Evolutionary conservation across 257 asterid species (phyloP).

Genomic region (Gentiana macrophylla): DNA sequence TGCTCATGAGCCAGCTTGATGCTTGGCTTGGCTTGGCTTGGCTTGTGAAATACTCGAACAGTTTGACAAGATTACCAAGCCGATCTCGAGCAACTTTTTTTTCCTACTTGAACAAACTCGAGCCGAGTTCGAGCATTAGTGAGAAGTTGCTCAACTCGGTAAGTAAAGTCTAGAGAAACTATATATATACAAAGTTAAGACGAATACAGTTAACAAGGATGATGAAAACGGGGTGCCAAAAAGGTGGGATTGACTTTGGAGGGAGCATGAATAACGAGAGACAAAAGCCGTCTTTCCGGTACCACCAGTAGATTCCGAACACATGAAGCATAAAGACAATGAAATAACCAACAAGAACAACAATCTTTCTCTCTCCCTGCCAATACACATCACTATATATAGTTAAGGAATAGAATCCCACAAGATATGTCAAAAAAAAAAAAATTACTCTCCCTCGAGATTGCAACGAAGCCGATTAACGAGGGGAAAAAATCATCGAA

Average conservation of each 20-base stretch:
- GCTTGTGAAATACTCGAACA: no score
- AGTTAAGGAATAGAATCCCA: not conserved
- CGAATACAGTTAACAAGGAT: conserved; percentile 64
- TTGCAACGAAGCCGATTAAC: not conserved
- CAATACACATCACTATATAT: conserved; percentile 14
- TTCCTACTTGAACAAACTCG: no score
- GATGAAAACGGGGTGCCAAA: conserved; percentile 79
- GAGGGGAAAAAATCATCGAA: conserved; percentile 8
- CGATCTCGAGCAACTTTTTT: no score
- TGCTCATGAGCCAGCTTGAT: no score
- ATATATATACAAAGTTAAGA: no score
- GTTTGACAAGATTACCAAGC: no score
- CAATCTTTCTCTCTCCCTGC: conserved; percentile 78
- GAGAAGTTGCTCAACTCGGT: no score
- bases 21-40: no score
- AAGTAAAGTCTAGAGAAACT: no score
- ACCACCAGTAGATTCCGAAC: conserved; percentile 76
- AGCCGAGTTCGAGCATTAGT: no score
- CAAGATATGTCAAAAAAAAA: not conserved
- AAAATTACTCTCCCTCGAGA: not conserved
- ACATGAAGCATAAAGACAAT: conserved; percentile 50
- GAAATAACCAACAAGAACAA: conserved; percentile 53
- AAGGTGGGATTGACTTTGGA: conserved; percentile 75
- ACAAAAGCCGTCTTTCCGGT: conserved; percentile 46
- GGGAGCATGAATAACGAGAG: conserved; percentile 75